A percentile compares a stretch with the other conserved stretches of the same genome.
phyloP scores from a whole-genome alignment of 2,329 filamentous ascomycete genomes.

The Gliomastix tumulicola region DNA sequence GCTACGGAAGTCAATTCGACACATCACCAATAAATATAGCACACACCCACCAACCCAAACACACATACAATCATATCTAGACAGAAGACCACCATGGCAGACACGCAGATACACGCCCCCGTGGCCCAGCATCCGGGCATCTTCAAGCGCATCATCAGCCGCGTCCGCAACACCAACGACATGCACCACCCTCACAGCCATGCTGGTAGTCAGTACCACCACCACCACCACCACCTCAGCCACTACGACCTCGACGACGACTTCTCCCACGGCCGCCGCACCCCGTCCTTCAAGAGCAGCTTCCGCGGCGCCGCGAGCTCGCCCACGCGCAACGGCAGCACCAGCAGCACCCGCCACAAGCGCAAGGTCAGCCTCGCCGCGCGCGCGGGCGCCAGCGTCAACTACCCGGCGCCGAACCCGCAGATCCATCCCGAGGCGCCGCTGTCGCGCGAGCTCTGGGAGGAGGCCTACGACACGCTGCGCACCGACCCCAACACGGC shows the following conservation, averaged over 20 bases:
- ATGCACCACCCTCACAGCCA: background rate
- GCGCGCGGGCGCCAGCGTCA: background rate
- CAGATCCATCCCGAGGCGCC: conserved; percentile 6
- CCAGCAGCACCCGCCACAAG: background rate
- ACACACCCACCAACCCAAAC: too few species aligned
- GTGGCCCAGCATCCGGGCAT: background rate
- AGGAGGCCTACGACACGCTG: conserved; percentile 22
- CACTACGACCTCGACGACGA: background rate
- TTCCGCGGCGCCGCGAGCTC: background rate
- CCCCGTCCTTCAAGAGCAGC: conserved; percentile 1
- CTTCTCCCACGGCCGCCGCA: background rate
- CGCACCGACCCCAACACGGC: conserved; percentile 17
- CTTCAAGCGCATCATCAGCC: conserved; percentile 5
- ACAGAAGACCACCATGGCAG: too few species aligned
- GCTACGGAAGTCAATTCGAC: too few species aligned
- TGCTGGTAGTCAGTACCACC: background rate
- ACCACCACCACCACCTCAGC: background rate
- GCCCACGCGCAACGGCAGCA: background rate
- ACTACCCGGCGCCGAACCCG: background rate
- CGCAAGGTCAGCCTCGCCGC: background rate
- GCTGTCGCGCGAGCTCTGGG: conserved; percentile 22
- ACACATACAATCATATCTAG: too few species aligned
- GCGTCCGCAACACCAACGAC: conserved; percentile 1
- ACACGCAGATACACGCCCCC: too few species aligned
- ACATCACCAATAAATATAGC: too few species aligned